A percentile compares a stretch with the other conserved stretches of the same genome.
Conservation (phyloP, 345 rosid genomes). For the Bruguiera parviflora region DNA sequence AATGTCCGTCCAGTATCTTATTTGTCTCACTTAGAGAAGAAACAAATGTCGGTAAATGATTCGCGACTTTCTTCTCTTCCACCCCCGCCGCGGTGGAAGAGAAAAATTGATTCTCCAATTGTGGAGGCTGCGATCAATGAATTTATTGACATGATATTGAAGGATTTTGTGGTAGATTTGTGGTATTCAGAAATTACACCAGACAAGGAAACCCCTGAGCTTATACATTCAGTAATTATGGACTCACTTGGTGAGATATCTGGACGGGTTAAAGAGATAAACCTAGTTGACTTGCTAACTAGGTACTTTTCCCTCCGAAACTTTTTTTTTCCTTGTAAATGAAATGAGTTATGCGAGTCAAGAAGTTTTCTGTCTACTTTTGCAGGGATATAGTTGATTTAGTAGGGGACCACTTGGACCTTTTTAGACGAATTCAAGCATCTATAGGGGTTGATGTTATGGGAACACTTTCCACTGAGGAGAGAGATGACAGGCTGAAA, state of each 20-base stretch:
- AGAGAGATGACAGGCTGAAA: slow-evolving; percentile 93
- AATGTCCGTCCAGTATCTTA: slow-evolving; percentile 29
- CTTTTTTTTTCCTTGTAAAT: not conserved
- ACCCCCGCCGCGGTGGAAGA: slow-evolving; percentile 65
- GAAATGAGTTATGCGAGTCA: not conserved
- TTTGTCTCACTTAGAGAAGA: slow-evolving; percentile 60
- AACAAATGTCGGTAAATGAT: slow-evolving; percentile 73
- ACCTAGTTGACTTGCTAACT: slow-evolving; percentile 81
- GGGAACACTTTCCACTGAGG: slow-evolving; percentile 78
- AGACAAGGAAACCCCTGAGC: slow-evolving; percentile 83
- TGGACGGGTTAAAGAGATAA: slow-evolving; percentile 72
- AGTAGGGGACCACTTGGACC: slow-evolving; percentile 87
- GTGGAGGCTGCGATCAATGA: slow-evolving; percentile 77
- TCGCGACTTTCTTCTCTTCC: slow-evolving; percentile 55
- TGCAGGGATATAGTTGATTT: slow-evolving; percentile 95
- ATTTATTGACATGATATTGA: slow-evolving; percentile 73
- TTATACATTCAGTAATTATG: slow-evolving; percentile 73
- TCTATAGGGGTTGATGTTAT: slow-evolving; percentile 85
- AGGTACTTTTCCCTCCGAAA: slow-evolving; percentile 37
- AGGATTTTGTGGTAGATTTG: slow-evolving; percentile 77
- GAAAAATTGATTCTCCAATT: slow-evolving; percentile 71
- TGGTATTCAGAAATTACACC: slow-evolving; percentile 95
- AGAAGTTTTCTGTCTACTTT: slow-evolving; percentile 8
- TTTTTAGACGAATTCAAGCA: slow-evolving; percentile 85
- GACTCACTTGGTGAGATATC: slow-evolving; percentile 90